Conservation (phyloP, 306 rosid genomes). For the Mimosa bimucronata region DNA sequence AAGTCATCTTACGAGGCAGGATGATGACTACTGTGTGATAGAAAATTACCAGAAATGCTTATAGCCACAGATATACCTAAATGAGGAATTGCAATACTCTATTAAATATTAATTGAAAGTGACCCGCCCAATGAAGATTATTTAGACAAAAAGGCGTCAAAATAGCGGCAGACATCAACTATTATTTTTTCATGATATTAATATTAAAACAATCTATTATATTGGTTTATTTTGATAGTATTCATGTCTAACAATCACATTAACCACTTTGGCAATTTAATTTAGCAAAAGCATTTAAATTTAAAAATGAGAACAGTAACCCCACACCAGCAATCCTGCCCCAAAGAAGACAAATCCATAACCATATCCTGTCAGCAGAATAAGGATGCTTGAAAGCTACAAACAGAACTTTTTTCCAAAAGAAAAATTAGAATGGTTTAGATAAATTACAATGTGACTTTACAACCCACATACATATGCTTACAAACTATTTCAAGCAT, state of each 20-base stretch:
- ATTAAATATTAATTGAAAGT: neutral
- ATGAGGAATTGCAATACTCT: neutral
- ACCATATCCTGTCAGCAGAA: neutral
- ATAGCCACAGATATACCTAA: neutral
- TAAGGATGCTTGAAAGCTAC: neutral
- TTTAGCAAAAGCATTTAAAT: neutral
- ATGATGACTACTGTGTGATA: constrained; percentile 17
- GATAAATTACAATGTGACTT: neutral
- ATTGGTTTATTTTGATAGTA: neutral
- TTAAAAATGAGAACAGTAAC: neutral
- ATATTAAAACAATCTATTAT: neutral
- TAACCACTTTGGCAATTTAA: neutral
- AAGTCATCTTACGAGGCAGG: constrained; percentile 1
- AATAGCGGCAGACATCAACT: neutral
- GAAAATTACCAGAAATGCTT: neutral
- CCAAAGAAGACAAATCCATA: neutral
- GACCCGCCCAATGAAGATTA: neutral
- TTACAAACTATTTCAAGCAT: neutral
- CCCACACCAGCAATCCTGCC: neutral
- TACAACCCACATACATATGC: neutral
- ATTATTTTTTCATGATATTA: neutral
- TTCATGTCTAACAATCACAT: neutral
- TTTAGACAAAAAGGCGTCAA: neutral
- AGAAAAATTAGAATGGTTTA: neutral
- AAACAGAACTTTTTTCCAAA: neutral